These are phyloP conservation scores for Termitomyces sp. DNA, from an alignment of 1,284 basidiomycete species.

Conservation along the genomic window DNA sequence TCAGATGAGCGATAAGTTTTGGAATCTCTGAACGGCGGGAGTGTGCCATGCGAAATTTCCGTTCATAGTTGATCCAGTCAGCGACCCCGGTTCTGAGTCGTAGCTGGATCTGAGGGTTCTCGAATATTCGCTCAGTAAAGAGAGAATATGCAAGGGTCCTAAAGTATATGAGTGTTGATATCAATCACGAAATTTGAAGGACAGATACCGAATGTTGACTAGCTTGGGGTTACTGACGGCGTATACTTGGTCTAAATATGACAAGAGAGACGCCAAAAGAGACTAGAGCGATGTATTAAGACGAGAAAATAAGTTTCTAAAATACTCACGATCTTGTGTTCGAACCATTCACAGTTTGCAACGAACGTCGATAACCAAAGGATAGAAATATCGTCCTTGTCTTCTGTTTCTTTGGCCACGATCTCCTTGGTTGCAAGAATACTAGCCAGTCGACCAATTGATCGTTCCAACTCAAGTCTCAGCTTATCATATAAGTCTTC, in stretches of 20 bases:
- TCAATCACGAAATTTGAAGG: background rate
- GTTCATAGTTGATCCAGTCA: conserved; percentile 55
- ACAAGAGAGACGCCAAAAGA: conserved; percentile 51
- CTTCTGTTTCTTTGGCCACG: conserved; percentile 27
- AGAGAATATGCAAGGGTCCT: conserved; percentile 51
- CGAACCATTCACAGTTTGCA: conserved; percentile 55
- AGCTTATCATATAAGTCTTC: conserved; percentile 49
- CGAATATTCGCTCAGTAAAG: conserved; percentile 50
- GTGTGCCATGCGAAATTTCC: conserved; percentile 33
- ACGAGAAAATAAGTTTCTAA: background rate
- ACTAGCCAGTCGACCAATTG: conserved; percentile 34
- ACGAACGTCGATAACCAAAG: conserved; percentile 54
- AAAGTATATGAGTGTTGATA: conserved; percentile 6
- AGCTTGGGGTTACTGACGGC: conserved; percentile 33
- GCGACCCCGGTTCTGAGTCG: conserved; percentile 46
- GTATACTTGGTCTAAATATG: conserved; percentile 61
- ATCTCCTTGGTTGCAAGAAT: conserved; percentile 27
- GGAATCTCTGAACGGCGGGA: conserved; percentile 30
- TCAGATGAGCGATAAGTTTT: conserved; percentile 49
- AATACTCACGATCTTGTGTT: conserved; percentile 51
- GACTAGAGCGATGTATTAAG: conserved; percentile 29
- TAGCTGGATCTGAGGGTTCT: conserved; percentile 39
- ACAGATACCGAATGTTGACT: conserved; percentile 38
- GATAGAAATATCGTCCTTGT: background rate
- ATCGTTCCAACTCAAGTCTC: conserved; percentile 51